Evolutionary conservation across 352 stramenopile species (phyloP), one percentile per base, ranked within the genome.

Genomic region (Phytophthora macrochlamydospora): DNA sequence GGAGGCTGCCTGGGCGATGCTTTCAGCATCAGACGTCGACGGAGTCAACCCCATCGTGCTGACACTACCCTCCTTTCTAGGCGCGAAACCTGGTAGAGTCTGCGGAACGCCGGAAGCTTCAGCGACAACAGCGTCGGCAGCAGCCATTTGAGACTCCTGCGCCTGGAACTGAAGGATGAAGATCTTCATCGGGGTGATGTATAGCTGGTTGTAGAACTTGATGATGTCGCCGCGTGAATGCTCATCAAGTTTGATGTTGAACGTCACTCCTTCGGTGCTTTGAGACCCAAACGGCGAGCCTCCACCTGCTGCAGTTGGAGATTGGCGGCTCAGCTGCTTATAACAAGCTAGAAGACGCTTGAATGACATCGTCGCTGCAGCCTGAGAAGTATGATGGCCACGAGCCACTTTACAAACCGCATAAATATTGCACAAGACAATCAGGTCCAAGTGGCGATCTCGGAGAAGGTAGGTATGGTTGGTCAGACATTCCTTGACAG

Each of bases 171-270:
- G 89, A 14, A 96, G 76, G 64, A 96, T 75, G 44, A 96, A 94
- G 11, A 85, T 71, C 60, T 96, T 96, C 86, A 96, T 92, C 1
- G 79, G 73, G 3, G 83, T 75, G 60, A 95, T 91, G 60, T 83
- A 95, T 66, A 84, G 93, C 9, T 83, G 75, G 56, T 94, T 96
- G 76, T 96, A 96, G 53, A 95, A 96, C 73, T 93, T 94, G 73
- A 96, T 94, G 59, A 96, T 92, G 55, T 96, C 86, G 33, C 88
- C 88, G n/a, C 75, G 74, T 5, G 75, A 76, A 42, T 84, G 71
- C 18, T 74, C 51, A 37, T 94, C 85, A 6, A 95, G 65, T 52
- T 88, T 87, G 59, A 95, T 93, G 30, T 83, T 80, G n/a, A 87
- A 78, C 9, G 92, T 92, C n/a, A 93, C 69, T 35, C 89, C 82